phyloP scores from a whole-genome alignment of 805 yeast species.

The Metschnikowia rubicola region DNA sequence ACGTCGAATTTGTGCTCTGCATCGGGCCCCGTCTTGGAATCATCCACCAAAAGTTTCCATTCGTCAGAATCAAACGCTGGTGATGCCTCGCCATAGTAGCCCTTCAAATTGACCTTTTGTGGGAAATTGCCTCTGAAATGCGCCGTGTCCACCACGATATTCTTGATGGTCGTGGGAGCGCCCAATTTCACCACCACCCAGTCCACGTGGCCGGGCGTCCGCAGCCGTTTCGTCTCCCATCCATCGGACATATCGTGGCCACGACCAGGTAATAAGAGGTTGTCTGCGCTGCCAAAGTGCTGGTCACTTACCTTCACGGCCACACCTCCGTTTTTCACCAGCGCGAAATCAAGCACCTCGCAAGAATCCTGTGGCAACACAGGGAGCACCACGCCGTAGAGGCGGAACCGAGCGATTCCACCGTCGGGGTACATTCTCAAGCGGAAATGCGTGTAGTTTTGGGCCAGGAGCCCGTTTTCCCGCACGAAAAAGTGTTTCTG shows the following conservation, averaged over 20 bases:
- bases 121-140: slow-evolving; percentile 96
- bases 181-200: slow-evolving; percentile 89
- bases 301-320: slow-evolving; percentile 83
- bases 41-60: slow-evolving; percentile 67
- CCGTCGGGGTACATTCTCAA: slow-evolving; percentile 97
- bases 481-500: slow-evolving; percentile 81
- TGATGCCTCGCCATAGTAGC: slow-evolving; percentile 33
- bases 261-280: slow-evolving; percentile 85
- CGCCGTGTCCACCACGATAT: slow-evolving; percentile 82
- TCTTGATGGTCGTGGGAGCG: slow-evolving; percentile 51
- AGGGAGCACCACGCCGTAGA: slow-evolving; percentile 83
- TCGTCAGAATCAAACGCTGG: slow-evolving; percentile 41
- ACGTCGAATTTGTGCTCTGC: slow-evolving; percentile 62
- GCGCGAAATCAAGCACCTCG: slow-evolving; percentile 67
- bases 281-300: slow-evolving; percentile 91
- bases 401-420: slow-evolving; percentile 91
- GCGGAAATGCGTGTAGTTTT: slow-evolving; percentile 72
- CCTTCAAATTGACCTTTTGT: slow-evolving; percentile 71
- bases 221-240: slow-evolving; percentile 94
- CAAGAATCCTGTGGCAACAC: slow-evolving; percentile 47
- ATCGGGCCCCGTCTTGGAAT: slow-evolving; percentile 79
- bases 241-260: slow-evolving; percentile 98
- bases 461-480: slow-evolving; percentile 47
- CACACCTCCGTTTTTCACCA: slow-evolving; percentile 84
- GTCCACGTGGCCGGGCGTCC: slow-evolving; percentile 80